These are phyloP conservation scores for Globisporangium carolinianum DNA, from an alignment of 352 stramenopile genomes.

Conservation along the genomic window DNA sequence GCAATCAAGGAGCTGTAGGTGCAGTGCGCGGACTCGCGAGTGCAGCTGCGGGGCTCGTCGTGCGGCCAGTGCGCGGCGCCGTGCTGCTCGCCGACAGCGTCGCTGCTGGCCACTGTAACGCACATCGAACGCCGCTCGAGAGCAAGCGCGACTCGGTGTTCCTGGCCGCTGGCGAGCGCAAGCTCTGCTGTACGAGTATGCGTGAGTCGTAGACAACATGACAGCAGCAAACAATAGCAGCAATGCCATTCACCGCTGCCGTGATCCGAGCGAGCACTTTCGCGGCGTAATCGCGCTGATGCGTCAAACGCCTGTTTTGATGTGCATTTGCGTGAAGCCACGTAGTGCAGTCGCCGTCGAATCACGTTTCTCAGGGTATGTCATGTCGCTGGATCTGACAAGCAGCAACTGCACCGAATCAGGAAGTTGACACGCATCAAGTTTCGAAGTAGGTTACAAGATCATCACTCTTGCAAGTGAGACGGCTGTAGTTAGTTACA, in stretches of 20 bases:
- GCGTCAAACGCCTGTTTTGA: too few species aligned
- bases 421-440: not conserved
- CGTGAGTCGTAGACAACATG: not conserved
- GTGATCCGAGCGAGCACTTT: too few species aligned
- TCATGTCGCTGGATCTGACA: not conserved
- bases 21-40: conserved; percentile 40
- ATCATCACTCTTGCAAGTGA: not conserved
- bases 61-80: conserved; percentile 36
- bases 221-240: not conserved
- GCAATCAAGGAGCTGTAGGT: conserved; percentile 39
- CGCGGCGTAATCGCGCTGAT: too few species aligned
- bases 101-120: conserved; percentile 31
- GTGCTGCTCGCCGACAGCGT: conserved; percentile 45
- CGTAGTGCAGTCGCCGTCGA: too few species aligned
- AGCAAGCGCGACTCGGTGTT: not conserved
- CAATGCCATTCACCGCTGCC: too few species aligned
- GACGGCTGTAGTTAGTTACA: too few species aligned
- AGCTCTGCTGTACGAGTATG: not conserved
- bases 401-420: not conserved
- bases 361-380: not conserved
- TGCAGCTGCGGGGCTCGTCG: conserved; percentile 29
- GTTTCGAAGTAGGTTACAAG: not conserved
- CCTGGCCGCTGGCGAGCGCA: not conserved
- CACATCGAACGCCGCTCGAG: not conserved
- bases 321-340: too few species aligned